Evolutionary conservation across 2,329 filamentous ascomycete species (phyloP).

Genomic region (Rhinocladiella similis): DNA sequence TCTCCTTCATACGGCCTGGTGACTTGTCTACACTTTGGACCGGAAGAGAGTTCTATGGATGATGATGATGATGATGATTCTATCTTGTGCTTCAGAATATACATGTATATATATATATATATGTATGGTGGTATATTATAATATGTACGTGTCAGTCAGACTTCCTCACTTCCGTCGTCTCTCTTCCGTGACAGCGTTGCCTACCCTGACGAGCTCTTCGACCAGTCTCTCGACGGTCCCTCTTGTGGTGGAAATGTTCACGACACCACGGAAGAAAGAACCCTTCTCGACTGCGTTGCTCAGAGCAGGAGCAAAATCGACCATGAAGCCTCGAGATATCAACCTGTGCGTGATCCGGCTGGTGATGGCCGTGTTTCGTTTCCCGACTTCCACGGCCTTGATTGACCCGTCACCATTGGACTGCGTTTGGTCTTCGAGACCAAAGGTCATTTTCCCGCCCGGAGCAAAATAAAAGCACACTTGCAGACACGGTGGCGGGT

Average conservation of each 20-base stretch:
- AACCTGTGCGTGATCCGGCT: slow-evolving; percentile 55
- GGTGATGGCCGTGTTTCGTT: slow-evolving; percentile 57
- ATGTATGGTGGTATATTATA: no score
- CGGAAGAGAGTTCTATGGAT: no score
- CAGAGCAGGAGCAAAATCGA: slow-evolving; percentile 61
- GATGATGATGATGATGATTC: no score
- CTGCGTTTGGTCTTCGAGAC: slow-evolving; percentile 26
- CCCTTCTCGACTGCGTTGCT: slow-evolving; percentile 22
- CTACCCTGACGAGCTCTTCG: slow-evolving; percentile 55
- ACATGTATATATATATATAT: no score
- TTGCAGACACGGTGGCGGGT: slow-evolving; percentile 84
- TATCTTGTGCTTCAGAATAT: no score
- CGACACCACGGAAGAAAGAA: slow-evolving; percentile 67
- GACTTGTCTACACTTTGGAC: no score
- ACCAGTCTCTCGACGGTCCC: slow-evolving; percentile 65
- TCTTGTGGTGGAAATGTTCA: slow-evolving; percentile 61
- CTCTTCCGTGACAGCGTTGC: slow-evolving; percentile 12
- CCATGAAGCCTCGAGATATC: slow-evolving; percentile 65
- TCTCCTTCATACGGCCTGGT: no score
- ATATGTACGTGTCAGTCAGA: no score
- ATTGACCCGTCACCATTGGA: slow-evolving; percentile 33
- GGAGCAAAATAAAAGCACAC: slow-evolving; percentile 89
- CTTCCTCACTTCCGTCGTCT: no score
- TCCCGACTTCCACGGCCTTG: slow-evolving; percentile 19
- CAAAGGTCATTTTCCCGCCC: slow-evolving; percentile 50